Conservation (phyloP, 495 filamentous ascomycete genomes). For the Lophiostoma macrostomum region DNA sequence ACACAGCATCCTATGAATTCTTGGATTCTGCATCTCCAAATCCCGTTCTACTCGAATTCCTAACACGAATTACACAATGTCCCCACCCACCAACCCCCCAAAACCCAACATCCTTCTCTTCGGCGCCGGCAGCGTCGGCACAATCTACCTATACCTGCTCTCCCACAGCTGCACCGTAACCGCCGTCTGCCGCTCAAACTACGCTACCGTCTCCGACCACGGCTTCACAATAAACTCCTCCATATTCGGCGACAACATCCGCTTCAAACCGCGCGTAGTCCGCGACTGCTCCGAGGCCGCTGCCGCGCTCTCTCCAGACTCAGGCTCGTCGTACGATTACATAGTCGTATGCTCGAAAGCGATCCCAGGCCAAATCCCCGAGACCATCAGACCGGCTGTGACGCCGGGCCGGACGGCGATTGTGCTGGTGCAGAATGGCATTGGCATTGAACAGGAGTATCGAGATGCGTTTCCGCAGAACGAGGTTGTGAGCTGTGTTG, state of each 20-base stretch:
- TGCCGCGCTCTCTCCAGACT: neutral
- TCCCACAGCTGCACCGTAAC: slow-evolving; percentile 47
- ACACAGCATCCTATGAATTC: too few species aligned
- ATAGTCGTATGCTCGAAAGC: slow-evolving; percentile 51
- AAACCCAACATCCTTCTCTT: slow-evolving; percentile 47
- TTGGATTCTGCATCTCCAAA: too few species aligned
- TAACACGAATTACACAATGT: too few species aligned
- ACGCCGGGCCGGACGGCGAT: slow-evolving; percentile 44
- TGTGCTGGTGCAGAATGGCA: slow-evolving; percentile 56
- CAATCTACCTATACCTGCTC: slow-evolving; percentile 51
- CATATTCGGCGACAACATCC: slow-evolving; percentile 43
- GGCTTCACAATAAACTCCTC: slow-evolving; percentile 54
- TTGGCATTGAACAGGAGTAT: slow-evolving; percentile 53
- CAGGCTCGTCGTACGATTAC: slow-evolving; percentile 50
- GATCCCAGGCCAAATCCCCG: slow-evolving; percentile 35
- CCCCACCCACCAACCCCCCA: too few species aligned
- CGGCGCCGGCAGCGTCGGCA: slow-evolving; percentile 53
- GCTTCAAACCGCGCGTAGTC: slow-evolving; percentile 43
- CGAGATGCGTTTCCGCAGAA: slow-evolving; percentile 46
- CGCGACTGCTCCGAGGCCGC: slow-evolving; percentile 43
- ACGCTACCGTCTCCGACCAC: slow-evolving; percentile 43
- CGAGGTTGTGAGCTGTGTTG: slow-evolving; percentile 47
- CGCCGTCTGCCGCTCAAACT: slow-evolving; percentile 57
- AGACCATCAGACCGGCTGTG: slow-evolving; percentile 45
- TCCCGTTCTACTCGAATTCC: too few species aligned